Conservation (phyloP, 306 rosid species). For the Lotus japonicus region DNA sequence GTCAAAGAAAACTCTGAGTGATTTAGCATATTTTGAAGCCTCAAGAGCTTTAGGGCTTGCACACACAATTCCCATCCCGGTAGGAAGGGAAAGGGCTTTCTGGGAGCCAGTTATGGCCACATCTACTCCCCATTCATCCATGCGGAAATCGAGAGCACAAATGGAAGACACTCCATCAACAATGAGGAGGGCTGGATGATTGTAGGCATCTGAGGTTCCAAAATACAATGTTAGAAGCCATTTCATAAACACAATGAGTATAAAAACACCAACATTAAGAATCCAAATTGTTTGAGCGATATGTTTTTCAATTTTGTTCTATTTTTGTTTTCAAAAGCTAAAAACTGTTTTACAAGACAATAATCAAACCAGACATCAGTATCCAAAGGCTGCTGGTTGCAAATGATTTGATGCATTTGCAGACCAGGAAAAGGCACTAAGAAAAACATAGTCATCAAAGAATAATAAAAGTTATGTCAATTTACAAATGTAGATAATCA, state of each 20-base stretch:
- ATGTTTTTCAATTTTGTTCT: too few relatives aligned
- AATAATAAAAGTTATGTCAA: background rate
- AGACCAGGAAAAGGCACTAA: background rate
- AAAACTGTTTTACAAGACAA: too few relatives aligned
- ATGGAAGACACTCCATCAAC: slow-evolving; percentile 99
- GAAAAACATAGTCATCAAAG: background rate
- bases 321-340: too few relatives aligned
- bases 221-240: slow-evolving; percentile 16
- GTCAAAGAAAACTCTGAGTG: slow-evolving; percentile 91
- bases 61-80: slow-evolving; percentile 85
- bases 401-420: background rate
- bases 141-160: slow-evolving; percentile 94
- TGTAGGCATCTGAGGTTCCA: slow-evolving; percentile 58
- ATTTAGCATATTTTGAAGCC: slow-evolving; percentile 76
- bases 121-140: slow-evolving; percentile 99
- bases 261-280: too few relatives aligned
- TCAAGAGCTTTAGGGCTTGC: slow-evolving; percentile 92
- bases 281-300: too few relatives aligned
- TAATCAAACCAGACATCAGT: too few relatives aligned
- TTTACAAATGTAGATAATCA: background rate
- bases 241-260: background rate
- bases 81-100: slow-evolving; percentile 98
- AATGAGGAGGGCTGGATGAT: slow-evolving; percentile 90
- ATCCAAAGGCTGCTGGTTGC: background rate
- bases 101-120: slow-evolving; percentile 98